Base-by-base conservation (phyloP, 1,284 basidiomycete genomes). In the Sporisorium graminicola region DNA sequence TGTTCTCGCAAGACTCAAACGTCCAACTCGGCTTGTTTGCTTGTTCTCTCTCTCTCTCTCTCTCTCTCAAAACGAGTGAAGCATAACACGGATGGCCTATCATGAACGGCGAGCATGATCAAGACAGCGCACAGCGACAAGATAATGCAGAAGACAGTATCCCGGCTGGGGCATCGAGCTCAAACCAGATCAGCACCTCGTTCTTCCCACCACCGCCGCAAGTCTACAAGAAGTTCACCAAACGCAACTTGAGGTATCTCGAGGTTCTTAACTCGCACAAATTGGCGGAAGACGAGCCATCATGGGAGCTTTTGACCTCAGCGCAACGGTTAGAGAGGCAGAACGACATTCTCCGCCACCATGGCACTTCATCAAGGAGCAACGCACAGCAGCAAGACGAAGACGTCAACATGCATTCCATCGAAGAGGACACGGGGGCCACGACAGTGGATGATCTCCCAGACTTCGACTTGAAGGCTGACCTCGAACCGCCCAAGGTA, bases 201-300 rank as follows among this genome's bases (percentile, higher is more conserved):
- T 75, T 82, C 59, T 82, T 79, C 46, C 81, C 81, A n/a, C 79
- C 81, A 1, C 79, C 79, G 8, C 81, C 81, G 26, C 63, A 69
- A 26, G 65, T 81, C 20, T 82, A 78, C 63, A 66, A 58, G 29
- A 67, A 64, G 46, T 82, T 79, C 49, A 82, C 81, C 12, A 68
- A 73, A 37, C 65, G 65, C 40, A 81, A 82, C 27, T 29, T 79
- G 18, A 55, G 61, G 13, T 77, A 71, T 37, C 76, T 79, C 29
- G 63, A 58, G 3, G 50, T 77, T 12, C 58, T 82, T 31, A 59
- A 78, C 27, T 37, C 61, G 4, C 62, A 78, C 58, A 27, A 51
- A 20, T 29, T 69, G 0, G 58, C 57, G 14, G 52, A 58, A 13
- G 44, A 53, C 10, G 73, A 78, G 16, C 49, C 55, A 2, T n/a